phyloP scores from a whole-genome alignment of 1,284 basidiomycete species.

The Cutaneotrichosporon cavernicola region DNA sequence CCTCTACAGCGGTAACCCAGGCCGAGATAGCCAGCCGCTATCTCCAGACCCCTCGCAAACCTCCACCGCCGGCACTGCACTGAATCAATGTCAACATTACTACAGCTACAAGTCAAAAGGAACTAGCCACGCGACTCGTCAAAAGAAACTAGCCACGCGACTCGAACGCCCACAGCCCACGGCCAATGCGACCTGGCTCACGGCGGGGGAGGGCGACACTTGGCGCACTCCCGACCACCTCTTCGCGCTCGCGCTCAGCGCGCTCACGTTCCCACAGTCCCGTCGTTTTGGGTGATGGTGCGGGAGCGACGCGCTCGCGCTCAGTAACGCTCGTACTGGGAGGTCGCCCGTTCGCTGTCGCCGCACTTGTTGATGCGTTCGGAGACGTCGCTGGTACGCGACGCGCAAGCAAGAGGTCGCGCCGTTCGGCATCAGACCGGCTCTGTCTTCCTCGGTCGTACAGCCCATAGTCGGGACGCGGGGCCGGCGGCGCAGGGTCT shows the following conservation, averaged over 20 bases:
- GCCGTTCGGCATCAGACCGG: slow-evolving; percentile 35
- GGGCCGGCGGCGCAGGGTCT: background rate
- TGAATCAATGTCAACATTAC: slow-evolving; percentile 3
- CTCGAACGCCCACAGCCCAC: slow-evolving; percentile 43
- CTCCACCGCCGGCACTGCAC: background rate
- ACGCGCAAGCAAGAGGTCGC: slow-evolving; percentile 35
- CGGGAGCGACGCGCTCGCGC: background rate
- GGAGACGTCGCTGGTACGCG: slow-evolving; percentile 31
- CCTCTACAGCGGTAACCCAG: background rate
- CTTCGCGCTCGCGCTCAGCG: slow-evolving; percentile 14
- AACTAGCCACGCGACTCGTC: slow-evolving; percentile 22
- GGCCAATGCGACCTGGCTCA: slow-evolving; percentile 30
- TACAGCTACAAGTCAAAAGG: slow-evolving; percentile 4
- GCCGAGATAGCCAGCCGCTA: background rate
- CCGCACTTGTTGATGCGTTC: slow-evolving; percentile 33
- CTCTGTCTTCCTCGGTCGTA: slow-evolving; percentile 12
- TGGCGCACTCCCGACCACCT: slow-evolving; percentile 19
- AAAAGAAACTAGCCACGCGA: slow-evolving; percentile 13
- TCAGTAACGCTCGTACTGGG: background rate
- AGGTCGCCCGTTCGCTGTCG: slow-evolving; percentile 4
- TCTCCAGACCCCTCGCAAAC: background rate
- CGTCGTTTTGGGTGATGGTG: background rate
- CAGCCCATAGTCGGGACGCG: slow-evolving; percentile 12
- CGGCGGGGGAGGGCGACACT: slow-evolving; percentile 32
- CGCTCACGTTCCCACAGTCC: slow-evolving; percentile 10